Percentiles rank a stretch among this genome's conserved stretches.
phyloP scores from a whole-genome alignment of 78 protist genomes.

The Dictyostelium discoideum region DNA sequence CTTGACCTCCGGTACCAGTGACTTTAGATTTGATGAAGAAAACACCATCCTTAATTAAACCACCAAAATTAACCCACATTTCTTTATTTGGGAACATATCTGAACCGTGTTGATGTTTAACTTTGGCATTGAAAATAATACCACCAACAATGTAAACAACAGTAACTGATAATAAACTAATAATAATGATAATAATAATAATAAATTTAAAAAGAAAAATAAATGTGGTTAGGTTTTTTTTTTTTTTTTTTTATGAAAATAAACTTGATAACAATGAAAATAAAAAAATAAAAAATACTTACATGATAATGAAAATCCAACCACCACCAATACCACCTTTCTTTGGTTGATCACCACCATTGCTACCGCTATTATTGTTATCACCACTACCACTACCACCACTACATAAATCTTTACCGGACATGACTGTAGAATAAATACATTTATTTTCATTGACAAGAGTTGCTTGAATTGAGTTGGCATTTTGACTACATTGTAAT shows the following conservation, averaged over 20 bases:
- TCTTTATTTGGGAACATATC: slow-evolving; percentile 65
- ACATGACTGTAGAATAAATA: not conserved
- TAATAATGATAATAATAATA: not conserved
- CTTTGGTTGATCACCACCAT: not conserved
- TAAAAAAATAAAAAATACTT: not conserved
- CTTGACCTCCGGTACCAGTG: not conserved
- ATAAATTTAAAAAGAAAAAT: not conserved
- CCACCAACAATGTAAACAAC: slow-evolving; percentile 44
- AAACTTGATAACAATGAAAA: not conserved
- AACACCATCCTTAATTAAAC: slow-evolving; percentile 58
- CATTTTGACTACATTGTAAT: not conserved
- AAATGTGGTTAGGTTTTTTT: not conserved
- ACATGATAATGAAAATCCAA: slow-evolving; percentile 70
- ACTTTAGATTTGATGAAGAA: slow-evolving; percentile 46
- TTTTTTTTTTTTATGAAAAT: too few relatives aligned
- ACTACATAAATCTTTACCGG: not conserved
- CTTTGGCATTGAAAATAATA: slow-evolving; percentile 30
- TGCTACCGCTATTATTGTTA: not conserved
- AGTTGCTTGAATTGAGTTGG: not conserved
- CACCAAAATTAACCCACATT: slow-evolving; percentile 23
- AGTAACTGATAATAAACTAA: not conserved
- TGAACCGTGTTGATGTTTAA: slow-evolving; percentile 17
- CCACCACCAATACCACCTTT: slow-evolving; percentile 65
- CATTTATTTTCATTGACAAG: slow-evolving; percentile 16
- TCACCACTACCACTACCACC: not conserved